Conservation (phyloP, 176 grass and related monocot genomes). For the Avena insularis region DNA sequence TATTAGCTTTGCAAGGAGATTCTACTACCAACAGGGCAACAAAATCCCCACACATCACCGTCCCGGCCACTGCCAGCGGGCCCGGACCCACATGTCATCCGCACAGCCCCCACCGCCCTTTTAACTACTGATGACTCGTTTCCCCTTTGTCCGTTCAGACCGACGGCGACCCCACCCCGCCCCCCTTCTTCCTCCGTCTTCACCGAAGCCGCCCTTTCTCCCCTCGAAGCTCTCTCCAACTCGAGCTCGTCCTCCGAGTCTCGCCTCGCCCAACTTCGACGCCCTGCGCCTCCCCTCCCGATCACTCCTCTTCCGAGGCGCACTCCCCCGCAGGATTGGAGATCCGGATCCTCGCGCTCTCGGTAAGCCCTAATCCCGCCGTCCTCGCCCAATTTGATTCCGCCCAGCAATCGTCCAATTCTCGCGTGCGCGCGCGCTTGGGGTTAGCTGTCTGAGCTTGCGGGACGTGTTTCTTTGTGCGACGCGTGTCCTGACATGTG, state of each 20-base stretch:
- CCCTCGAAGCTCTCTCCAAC: constrained; percentile 35
- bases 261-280: not conserved
- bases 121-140: constrained; percentile 9
- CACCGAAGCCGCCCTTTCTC: constrained; percentile 42
- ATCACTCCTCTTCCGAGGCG: not conserved
- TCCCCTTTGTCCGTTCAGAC: constrained; percentile 36
- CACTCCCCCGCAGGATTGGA: constrained; percentile 17
- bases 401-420: constrained; percentile 14
- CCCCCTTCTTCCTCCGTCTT: constrained; percentile 48
- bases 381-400: constrained; percentile 20
- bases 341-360: constrained; percentile 36
- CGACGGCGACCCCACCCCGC: constrained; percentile 46
- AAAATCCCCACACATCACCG: constrained; percentile 27
- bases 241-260: constrained; percentile 27
- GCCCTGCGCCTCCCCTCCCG: not conserved
- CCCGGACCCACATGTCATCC: constrained; percentile 36
- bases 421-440: not conserved
- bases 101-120: not conserved
- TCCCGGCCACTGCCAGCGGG: not conserved
- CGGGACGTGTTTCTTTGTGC: not conserved
- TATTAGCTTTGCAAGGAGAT: not conserved
- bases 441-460: constrained; percentile 12
- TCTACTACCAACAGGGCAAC: not conserved
- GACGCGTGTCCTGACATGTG: constrained; percentile 15
- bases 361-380: constrained; percentile 48